Conservation (phyloP, 495 filamentous ascomycete species). For the Elasticomyces elasticus region DNA sequence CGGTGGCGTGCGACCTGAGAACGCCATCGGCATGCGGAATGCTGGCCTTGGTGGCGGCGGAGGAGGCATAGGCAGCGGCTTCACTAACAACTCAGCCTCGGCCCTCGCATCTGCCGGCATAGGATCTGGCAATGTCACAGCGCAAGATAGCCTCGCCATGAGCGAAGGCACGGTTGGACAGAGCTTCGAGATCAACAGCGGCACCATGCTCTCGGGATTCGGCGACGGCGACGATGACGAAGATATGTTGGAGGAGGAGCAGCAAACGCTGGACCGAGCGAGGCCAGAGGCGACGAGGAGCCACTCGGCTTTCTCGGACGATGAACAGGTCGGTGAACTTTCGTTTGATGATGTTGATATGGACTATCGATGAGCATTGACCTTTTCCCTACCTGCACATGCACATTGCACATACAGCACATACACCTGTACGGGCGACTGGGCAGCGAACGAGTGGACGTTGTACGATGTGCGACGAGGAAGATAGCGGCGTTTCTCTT, state of each 20-base stretch:
- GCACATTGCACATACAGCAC: slow-evolving; percentile 1
- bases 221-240: slow-evolving; percentile 95
- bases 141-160: slow-evolving; percentile 14
- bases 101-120: slow-evolving; percentile 70
- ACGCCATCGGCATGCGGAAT: slow-evolving; percentile 60
- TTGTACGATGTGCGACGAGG: not conserved
- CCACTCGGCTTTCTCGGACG: slow-evolving; percentile 29
- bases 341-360: slow-evolving; percentile 49
- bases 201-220: slow-evolving; percentile 52
- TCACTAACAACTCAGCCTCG: not conserved
- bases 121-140: slow-evolving; percentile 33
- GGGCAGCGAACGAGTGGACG: not conserved
- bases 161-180: slow-evolving; percentile 19
- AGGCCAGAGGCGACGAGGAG: slow-evolving; percentile 5
- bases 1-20: slow-evolving; percentile 88
- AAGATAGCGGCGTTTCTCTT: not conserved
- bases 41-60: slow-evolving; percentile 39
- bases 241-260: slow-evolving; percentile 82
- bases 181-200: slow-evolving; percentile 20
- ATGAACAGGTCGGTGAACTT: slow-evolving; percentile 59
- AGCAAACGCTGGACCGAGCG: slow-evolving; percentile 40
- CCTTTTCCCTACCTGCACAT: slow-evolving; percentile 1
- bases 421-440: not conserved
- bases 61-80: not conserved
- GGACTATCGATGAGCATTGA: slow-evolving; percentile 35